phyloP scores from a whole-genome alignment of 75 land plant genomes.

The Cunninghamia lanceolata region DNA sequence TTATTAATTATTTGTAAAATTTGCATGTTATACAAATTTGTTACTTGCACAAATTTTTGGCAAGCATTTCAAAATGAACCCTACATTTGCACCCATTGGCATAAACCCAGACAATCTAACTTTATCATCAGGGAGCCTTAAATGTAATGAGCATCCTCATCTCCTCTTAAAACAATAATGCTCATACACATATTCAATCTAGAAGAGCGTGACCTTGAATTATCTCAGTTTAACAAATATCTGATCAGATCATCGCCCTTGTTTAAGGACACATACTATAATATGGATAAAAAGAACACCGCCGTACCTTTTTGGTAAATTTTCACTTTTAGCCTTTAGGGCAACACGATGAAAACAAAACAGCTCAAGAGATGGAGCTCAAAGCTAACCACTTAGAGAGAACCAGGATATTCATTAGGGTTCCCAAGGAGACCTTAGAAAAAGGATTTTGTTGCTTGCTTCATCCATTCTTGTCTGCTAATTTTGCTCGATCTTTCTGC shows the following conservation, averaged over 20 bases:
- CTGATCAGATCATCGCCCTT: not conserved
- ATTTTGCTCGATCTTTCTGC: not conserved
- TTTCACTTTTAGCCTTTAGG: not conserved
- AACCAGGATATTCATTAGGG: not conserved
- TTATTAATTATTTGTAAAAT: not conserved
- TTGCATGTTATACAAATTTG: not conserved
- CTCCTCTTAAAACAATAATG: not conserved
- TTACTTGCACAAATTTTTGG: not conserved
- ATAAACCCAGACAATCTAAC: not conserved
- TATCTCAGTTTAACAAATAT: not conserved
- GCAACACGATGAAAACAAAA: not conserved
- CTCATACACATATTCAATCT: not conserved
- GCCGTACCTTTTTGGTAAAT: not conserved
- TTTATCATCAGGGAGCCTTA: not conserved
- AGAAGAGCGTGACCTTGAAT: not conserved
- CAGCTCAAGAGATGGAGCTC: not conserved
- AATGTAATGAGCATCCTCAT: not conserved
- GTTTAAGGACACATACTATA: conserved; percentile 2
- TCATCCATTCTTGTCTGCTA: conserved; percentile 1
- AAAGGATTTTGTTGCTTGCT: not conserved
- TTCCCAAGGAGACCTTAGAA: not conserved
- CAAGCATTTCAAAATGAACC: not conserved
- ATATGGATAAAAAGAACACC: not conserved
- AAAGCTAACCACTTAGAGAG: not conserved
- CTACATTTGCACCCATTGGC: not conserved